phyloP scores from a whole-genome alignment of 768 basidiomycete genomes.

The Suillus occidentalis region DNA sequence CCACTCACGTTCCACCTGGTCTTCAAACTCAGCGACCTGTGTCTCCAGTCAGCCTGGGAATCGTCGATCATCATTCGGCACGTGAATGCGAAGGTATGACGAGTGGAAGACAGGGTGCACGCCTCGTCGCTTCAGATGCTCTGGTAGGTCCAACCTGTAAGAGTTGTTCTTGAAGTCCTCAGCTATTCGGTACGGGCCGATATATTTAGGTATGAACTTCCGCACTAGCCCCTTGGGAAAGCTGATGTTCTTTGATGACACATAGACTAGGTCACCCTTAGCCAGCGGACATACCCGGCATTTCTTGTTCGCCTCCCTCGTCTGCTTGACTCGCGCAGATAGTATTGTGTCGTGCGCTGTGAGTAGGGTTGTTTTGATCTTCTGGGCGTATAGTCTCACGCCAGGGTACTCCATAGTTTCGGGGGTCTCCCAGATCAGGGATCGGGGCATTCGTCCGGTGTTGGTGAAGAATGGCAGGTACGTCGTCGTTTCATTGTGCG shows the following conservation, averaged over 20 bases:
- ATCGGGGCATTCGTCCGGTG: no score
- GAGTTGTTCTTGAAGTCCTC: conserved; percentile 15
- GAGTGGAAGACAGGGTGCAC: conserved; percentile 36
- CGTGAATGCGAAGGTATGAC: conserved; percentile 29
- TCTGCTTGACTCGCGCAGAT: conserved; percentile 18
- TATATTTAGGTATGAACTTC: conserved; percentile 36
- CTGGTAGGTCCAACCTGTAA: conserved; percentile 27
- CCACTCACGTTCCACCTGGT: conserved; percentile 10
- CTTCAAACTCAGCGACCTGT: conserved; percentile 24
- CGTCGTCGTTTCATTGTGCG: no score
- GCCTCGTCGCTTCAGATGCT: conserved; percentile 22
- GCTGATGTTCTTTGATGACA: conserved; percentile 35
- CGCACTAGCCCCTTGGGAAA: conserved; percentile 27
- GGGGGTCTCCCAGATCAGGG: no score
- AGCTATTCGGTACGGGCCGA: conserved; percentile 32
- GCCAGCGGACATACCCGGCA: conserved; percentile 15
- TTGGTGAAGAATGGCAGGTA: no score
- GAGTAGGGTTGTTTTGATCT: no score
- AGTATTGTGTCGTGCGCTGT: no score
- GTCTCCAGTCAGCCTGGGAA: conserved; percentile 27
- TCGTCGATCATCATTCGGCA: conserved; percentile 33
- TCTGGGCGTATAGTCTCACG: no score
- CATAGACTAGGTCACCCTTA: conserved; percentile 30
- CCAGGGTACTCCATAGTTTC: no score
- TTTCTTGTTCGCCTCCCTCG: conserved; percentile 22